Evolutionary conservation across 2,329 filamentous ascomycete genomes (phyloP).

Genomic region (Elsinoe australis): DNA sequence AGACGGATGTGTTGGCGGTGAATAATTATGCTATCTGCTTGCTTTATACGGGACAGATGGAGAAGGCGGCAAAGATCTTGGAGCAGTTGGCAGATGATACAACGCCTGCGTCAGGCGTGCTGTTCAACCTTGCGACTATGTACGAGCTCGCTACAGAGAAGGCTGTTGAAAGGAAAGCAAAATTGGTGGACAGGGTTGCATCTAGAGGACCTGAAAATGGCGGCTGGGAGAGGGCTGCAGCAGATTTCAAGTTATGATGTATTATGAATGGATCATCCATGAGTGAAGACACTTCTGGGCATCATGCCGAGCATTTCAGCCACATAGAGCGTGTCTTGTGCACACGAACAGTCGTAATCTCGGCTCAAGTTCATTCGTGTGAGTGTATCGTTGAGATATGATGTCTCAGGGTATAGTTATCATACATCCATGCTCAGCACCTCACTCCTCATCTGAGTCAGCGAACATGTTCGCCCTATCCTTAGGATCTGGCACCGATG

Average conservation of each 20-base stretch:
- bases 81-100: slow-evolving; percentile 49
- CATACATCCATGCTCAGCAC: too few species aligned
- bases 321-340: too few species aligned
- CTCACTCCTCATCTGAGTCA: slow-evolving; percentile 56
- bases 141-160: slow-evolving; percentile 86
- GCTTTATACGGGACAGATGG: slow-evolving; percentile 70
- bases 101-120: slow-evolving; percentile 59
- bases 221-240: slow-evolving; percentile 12
- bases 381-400: too few species aligned
- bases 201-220: slow-evolving; percentile 9
- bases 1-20: slow-evolving; percentile 59
- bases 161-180: slow-evolving; percentile 60
- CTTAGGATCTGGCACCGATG: slow-evolving; percentile 16
- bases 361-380: too few species aligned
- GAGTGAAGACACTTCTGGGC: too few species aligned
- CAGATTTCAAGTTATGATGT: slow-evolving; percentile 18
- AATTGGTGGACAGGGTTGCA: slow-evolving; percentile 58
- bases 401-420: too few species aligned
- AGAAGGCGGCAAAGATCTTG: slow-evolving; percentile 60
- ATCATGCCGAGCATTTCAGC: too few species aligned
- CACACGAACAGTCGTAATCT: too few species aligned
- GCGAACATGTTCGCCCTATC: slow-evolving; percentile 64
- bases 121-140: slow-evolving; percentile 84
- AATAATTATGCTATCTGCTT: slow-evolving; percentile 81
- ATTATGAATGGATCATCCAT: too few species aligned